Percentiles rank a stretch among this genome's conserved stretches.
These are phyloP conservation scores for Microcyclosporella mali DNA, from an alignment of 2,329 filamentous ascomycete species.

Conservation along the genomic window DNA sequence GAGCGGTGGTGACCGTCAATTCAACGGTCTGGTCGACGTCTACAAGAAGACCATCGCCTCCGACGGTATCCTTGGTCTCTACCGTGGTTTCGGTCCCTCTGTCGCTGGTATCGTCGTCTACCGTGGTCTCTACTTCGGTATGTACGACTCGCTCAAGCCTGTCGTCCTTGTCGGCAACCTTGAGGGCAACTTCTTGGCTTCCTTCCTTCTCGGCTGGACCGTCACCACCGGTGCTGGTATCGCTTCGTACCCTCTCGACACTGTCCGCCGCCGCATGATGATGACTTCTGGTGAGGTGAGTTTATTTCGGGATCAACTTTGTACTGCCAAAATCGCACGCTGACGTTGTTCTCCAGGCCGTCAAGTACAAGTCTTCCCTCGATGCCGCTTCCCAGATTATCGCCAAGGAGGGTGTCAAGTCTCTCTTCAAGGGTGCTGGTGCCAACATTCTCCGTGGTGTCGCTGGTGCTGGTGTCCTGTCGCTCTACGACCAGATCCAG, in stretches of 20 bases:
- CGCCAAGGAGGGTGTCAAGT: conserved; percentile 94
- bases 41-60: conserved; percentile 99
- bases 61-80: conserved; percentile 98
- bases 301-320: conserved; percentile 14
- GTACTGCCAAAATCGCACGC: conserved; percentile 30
- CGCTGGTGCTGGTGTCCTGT: conserved; percentile 99
- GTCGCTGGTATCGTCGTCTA: conserved; percentile 99
- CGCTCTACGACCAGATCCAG: conserved; percentile 99
- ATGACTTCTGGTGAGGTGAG: conserved; percentile 79
- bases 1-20: conserved; percentile 95
- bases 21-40: conserved; percentile 99
- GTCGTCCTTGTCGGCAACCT: conserved; percentile 86
- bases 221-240: conserved; percentile 99
- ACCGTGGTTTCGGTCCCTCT: conserved; percentile 99
- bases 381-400: conserved; percentile 96
- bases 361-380: conserved; percentile 98
- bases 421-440: conserved; percentile 99
- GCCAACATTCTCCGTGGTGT: conserved; percentile 99
- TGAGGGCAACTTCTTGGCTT: conserved; percentile 98
- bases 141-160: conserved; percentile 99
- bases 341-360: conserved; percentile 59
- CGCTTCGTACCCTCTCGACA: conserved; percentile 99
- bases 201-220: conserved; percentile 95
- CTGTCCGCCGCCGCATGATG: conserved; percentile 99
- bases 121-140: conserved; percentile 99